Evolutionary conservation across 129 eudicot genomes (phyloP).

Genomic region (Pittosporum tobira): DNA sequence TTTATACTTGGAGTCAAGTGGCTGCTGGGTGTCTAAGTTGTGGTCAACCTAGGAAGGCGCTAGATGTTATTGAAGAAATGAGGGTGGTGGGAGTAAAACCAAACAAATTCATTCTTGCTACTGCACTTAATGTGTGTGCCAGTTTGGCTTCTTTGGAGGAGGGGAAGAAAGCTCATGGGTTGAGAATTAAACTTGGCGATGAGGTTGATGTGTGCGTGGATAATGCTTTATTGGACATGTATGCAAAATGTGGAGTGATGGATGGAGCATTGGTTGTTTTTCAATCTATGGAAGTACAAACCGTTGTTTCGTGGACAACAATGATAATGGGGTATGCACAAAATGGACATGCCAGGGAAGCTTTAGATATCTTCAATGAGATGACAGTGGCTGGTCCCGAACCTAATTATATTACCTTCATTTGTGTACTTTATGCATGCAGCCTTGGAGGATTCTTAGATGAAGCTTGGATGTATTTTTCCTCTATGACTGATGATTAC

Average conservation of each 20-base stretch:
- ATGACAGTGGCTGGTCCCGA: slow-evolving; percentile 21
- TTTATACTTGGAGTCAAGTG: slow-evolving; percentile 47
- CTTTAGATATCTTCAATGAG: slow-evolving; percentile 27
- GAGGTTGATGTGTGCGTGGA: slow-evolving; percentile 22
- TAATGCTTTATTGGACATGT: slow-evolving; percentile 40
- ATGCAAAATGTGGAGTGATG: slow-evolving; percentile 38
- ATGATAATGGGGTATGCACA: slow-evolving; percentile 48
- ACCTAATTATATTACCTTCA: slow-evolving; percentile 38
- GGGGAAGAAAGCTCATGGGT: slow-evolving; percentile 30
- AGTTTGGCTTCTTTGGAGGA: slow-evolving; percentile 27
- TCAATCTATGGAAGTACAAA: slow-evolving; percentile 18
- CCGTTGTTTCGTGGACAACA: slow-evolving; percentile 42
- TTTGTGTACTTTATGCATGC: slow-evolving; percentile 38
- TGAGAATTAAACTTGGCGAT: slow-evolving; percentile 18
- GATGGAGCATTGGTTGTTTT: slow-evolving; percentile 30
- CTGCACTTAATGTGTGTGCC: slow-evolving; percentile 31
- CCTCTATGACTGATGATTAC: slow-evolving; percentile 23
- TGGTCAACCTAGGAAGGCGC: slow-evolving; percentile 31
- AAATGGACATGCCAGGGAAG: slow-evolving; percentile 32
- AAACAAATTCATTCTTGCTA: slow-evolving; percentile 37
- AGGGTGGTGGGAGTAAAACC: slow-evolving; percentile 27
- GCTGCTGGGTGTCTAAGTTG: slow-evolving; percentile 35
- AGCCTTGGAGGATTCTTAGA: slow-evolving; percentile 31
- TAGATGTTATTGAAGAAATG: slow-evolving; percentile 30
- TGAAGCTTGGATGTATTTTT: slow-evolving; percentile 21